A percentile compares a stretch with the other conserved stretches of the same genome.
Conservation (phyloP, 768 basidiomycete genomes). For the Trametopsis cervina region DNA sequence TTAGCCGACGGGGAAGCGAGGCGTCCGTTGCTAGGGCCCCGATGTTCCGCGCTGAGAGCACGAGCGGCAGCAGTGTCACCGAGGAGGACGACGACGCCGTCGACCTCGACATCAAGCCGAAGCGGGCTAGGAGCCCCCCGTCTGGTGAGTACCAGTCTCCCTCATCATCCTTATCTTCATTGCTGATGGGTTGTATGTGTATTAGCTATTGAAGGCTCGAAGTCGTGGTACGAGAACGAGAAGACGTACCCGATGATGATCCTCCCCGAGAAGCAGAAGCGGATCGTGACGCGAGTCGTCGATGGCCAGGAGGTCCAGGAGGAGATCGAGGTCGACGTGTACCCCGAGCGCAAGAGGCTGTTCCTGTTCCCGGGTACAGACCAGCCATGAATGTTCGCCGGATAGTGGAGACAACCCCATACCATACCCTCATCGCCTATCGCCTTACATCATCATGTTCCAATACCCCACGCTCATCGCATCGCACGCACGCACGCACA, state of each 20-base stretch:
- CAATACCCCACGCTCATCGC: neutral
- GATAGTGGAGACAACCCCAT: neutral
- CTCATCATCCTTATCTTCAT: neutral
- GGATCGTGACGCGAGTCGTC: slow-evolving; percentile 40
- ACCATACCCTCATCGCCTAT: neutral
- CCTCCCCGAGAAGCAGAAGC: slow-evolving; percentile 47
- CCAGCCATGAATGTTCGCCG: slow-evolving; percentile 3
- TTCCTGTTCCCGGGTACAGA: slow-evolving; percentile 58
- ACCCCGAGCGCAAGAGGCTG: slow-evolving; percentile 51
- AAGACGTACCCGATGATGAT: slow-evolving; percentile 65
- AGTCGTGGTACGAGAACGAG: slow-evolving; percentile 70
- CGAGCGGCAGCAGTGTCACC: slow-evolving; percentile 34
- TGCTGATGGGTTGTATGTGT: no score
- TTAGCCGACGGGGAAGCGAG: slow-evolving; percentile 12
- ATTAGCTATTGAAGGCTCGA: no score
- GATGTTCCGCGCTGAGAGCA: slow-evolving; percentile 25
- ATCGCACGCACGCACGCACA: neutral
- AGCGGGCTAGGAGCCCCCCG: neutral
- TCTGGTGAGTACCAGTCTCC: slow-evolving; percentile 8
- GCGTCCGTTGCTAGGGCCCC: slow-evolving; percentile 13
- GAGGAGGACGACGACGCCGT: slow-evolving; percentile 18
- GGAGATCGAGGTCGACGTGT: slow-evolving; percentile 48
- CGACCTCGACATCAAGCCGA: neutral
- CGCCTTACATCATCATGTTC: neutral
- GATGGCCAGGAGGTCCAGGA: slow-evolving; percentile 45